Percentiles rank a stretch among this genome's conserved stretches.
Evolutionary conservation across 2,329 filamentous ascomycete species (phyloP).

Genomic region (Rosellinia necatrix): DNA sequence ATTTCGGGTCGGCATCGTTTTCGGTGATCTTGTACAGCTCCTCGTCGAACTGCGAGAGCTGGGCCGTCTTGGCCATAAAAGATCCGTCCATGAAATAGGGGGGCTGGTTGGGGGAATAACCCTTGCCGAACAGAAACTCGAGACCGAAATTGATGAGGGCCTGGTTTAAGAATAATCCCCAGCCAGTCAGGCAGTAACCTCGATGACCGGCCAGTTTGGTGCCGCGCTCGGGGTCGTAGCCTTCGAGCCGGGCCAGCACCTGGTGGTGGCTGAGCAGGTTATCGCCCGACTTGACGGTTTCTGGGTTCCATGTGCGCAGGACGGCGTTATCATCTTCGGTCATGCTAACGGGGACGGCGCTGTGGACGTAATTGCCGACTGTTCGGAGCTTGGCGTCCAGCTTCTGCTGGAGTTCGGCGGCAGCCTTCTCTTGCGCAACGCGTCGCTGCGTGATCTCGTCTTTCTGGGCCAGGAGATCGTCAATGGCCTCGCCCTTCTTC

Average conservation of each 20-base stretch:
- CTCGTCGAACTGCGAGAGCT: conserved; percentile 96
- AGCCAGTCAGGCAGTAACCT: conserved; percentile 81
- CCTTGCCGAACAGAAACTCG: conserved; percentile 81
- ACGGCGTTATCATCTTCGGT: conserved; percentile 76
- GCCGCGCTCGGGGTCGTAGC: conserved; percentile 87
- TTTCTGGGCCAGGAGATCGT: conserved; percentile 64
- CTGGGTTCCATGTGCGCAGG: conserved; percentile 79
- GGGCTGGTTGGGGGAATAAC: conserved; percentile 81
- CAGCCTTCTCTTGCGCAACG: conserved; percentile 76
- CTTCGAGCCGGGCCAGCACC: conserved; percentile 83
- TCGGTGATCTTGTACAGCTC: conserved; percentile 96
- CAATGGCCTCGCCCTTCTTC: conserved; percentile 78
- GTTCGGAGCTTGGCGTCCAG: conserved; percentile 80
- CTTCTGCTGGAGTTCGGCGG: conserved; percentile 42
- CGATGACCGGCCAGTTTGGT: conserved; percentile 94
- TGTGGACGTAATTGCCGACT: conserved; percentile 91
- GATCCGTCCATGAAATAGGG: conserved; percentile 95
- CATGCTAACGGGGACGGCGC: conserved; percentile 54
- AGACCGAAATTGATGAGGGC: conserved; percentile 94
- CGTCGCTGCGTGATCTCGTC: conserved; percentile 62
- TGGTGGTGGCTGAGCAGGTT: conserved; percentile 90
- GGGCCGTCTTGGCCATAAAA: conserved; percentile 95
- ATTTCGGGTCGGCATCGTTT: conserved; percentile 71
- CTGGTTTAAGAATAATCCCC: conserved; percentile 89
- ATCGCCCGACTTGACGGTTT: conserved; percentile 74